Evolutionary conservation across 805 yeast species (phyloP), one percentile per base, ranked within the genome.

Genomic region (Maudiozyma bulderi): DNA sequence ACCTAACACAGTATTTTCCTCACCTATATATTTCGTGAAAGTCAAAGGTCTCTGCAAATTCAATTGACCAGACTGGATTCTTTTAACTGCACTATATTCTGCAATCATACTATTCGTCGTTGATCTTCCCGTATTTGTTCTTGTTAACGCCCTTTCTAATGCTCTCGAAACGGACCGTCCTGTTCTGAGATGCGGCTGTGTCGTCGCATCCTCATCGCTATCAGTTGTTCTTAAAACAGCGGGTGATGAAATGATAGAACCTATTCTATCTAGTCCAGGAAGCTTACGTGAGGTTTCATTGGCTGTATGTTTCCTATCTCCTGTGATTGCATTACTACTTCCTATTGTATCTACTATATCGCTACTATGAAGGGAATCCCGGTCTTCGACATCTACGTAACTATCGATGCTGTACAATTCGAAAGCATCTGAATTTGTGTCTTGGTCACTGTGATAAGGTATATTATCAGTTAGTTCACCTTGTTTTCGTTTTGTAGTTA

Each of bases 71-170:
- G 57, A 53, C 46, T 52, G 57, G 4, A 66, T 56, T 33, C 54
- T 57, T 8, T 53, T 53, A 1, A 56, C 67, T 1, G 58, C 65
- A 49, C 70, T 67, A 53, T 75, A 76, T 37, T 72, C 73, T 28
- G 62, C 58, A 35, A 76, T 73, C 9, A 75, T 68, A 43, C 53
- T 54, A 43, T 50, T 50, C 8, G 52, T 13, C 3, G 52, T 29
- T 10, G 42, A 41, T 42, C 39, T 42, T 13, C 35, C 11, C 11
- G 30, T 34, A 26, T 35, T 10, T 3, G 30, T 39, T 11, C 14
- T 14, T 31, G 11, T 32, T 29, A 33, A 20, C 3, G n/a, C 7
- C 13, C 35, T 43, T 11, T 31, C 35, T 32, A 32, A 40, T 40
- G 44, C 29, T 8, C 28, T 40, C n/a, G 38, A 33, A 10, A 40